Percentiles rank a stretch among this genome's conserved stretches.
Evolutionary conservation across 2,329 filamentous ascomycete species (phyloP).

Genomic region (Parastagonospora nodorum): DNA sequence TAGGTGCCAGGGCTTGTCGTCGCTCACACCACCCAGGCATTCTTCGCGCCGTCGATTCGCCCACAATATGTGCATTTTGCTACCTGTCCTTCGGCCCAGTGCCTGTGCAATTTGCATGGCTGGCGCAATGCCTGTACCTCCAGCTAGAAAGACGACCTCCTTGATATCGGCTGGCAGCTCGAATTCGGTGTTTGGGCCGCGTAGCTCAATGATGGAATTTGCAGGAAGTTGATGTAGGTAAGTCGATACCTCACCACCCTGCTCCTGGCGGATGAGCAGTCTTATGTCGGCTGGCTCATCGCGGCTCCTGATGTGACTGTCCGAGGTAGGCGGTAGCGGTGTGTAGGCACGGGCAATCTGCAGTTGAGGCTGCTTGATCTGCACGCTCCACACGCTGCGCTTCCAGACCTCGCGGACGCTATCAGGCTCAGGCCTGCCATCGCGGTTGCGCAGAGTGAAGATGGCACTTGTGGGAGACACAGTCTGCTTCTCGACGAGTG

Average conservation of each 20-base stretch:
- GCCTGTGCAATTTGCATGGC: constrained; percentile 79
- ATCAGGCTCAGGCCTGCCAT: constrained; percentile 33
- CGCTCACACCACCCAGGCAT: constrained; percentile 64
- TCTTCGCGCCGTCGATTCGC: constrained; percentile 72
- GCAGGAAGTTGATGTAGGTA: constrained; percentile 72
- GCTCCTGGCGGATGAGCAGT: constrained; percentile 79
- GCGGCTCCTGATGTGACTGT: constrained; percentile 21
- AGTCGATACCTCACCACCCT: constrained; percentile 81
- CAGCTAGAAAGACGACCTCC: constrained; percentile 81
- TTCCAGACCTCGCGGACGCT: constrained; percentile 53
- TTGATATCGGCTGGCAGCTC: constrained; percentile 58
- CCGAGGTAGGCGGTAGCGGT: constrained; percentile 69
- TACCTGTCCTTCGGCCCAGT: constrained; percentile 55
- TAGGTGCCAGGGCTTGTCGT: constrained; percentile 39
- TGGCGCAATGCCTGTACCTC: constrained; percentile 89
- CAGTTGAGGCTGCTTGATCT: constrained; percentile 92
- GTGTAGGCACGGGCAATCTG: constrained; percentile 94
- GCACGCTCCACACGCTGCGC: constrained; percentile 80
- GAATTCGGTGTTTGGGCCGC: constrained; percentile 78
- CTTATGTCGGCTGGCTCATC: constrained; percentile 57
- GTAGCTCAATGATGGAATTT: constrained; percentile 71
- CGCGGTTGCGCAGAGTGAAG: constrained; percentile 62
- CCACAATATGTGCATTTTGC: constrained; percentile 76
- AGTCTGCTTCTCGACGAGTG: constrained; percentile 63
- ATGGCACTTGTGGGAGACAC: constrained; percentile 72